phyloP scores from a whole-genome alignment of 208 protist species.

The Herpetomonas samuelpessoai region DNA sequence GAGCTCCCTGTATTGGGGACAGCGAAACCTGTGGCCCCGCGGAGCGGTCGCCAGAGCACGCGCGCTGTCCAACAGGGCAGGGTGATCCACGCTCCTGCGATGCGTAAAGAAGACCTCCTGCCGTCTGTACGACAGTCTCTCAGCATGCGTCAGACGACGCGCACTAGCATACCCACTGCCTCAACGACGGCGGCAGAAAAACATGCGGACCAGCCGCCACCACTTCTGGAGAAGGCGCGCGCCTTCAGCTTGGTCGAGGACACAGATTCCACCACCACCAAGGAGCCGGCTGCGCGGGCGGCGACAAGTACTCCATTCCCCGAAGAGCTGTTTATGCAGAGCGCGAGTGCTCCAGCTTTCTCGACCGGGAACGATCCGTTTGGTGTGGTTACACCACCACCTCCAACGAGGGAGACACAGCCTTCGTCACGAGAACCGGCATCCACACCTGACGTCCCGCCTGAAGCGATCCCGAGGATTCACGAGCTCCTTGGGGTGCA shows the following conservation, averaged over 20 bases:
- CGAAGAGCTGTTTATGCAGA: neutral
- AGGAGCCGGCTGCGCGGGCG: too few relatives aligned
- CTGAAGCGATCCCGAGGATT: too few relatives aligned
- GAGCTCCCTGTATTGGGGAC: too few relatives aligned
- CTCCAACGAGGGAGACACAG: too few relatives aligned
- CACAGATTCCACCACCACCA: too few relatives aligned
- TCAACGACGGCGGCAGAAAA: too few relatives aligned
- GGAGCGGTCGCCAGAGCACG: neutral
- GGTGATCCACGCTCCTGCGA: slow-evolving; percentile 4
- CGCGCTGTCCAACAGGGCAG: neutral
- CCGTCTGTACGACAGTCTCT: slow-evolving; percentile 44
- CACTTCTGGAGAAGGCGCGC: neutral
- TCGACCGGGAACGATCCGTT: neutral
- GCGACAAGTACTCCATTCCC: too few relatives aligned
- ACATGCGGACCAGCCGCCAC: neutral
- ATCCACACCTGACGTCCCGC: neutral
- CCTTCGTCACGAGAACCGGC: neutral
- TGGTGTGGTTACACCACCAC: too few relatives aligned
- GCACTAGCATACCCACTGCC: too few relatives aligned
- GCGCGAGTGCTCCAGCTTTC: neutral
- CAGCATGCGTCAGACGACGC: neutral
- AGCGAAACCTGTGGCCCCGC: neutral
- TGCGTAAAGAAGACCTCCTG: slow-evolving; percentile 42
- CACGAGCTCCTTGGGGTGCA: slow-evolving; percentile 26
- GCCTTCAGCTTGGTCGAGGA: too few relatives aligned